phyloP scores from a whole-genome alignment of 2,329 filamentous ascomycete species.

The Phoma sp. region DNA sequence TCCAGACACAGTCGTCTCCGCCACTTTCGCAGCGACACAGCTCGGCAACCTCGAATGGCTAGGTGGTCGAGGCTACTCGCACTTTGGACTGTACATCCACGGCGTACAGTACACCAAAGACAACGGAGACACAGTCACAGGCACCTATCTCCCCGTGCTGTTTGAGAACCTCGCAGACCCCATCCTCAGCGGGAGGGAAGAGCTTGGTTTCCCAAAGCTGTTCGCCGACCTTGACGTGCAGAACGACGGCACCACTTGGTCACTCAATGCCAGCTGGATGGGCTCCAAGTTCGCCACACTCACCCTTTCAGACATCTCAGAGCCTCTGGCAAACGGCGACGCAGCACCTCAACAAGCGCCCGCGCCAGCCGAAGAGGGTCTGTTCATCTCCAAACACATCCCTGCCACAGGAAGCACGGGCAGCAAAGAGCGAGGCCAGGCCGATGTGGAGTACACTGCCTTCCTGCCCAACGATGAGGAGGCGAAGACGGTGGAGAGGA shows the following conservation, averaged over 20 bases:
- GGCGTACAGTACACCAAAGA: slow-evolving; percentile 63
- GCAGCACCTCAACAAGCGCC: neutral
- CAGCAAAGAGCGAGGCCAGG: slow-evolving; percentile 52
- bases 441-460: slow-evolving; percentile 62
- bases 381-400: slow-evolving; percentile 65
- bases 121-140: slow-evolving; percentile 56
- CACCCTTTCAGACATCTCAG: slow-evolving; percentile 31
- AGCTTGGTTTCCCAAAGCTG: slow-evolving; percentile 67
- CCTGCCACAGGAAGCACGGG: slow-evolving; percentile 57
- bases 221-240: slow-evolving; percentile 59
- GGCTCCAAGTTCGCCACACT: slow-evolving; percentile 43
- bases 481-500: slow-evolving; percentile 40
- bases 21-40: slow-evolving; percentile 49
- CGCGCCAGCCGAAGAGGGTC: slow-evolving; percentile 51
- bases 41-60: slow-evolving; percentile 64
- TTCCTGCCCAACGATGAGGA: slow-evolving; percentile 48
- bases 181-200: slow-evolving; percentile 65
- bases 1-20: slow-evolving; percentile 48
- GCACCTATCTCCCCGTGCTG: slow-evolving; percentile 63
- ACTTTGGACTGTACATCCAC: slow-evolving; percentile 67
- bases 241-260: slow-evolving; percentile 43
- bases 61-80: slow-evolving; percentile 63
- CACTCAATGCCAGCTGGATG: slow-evolving; percentile 50
- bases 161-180: slow-evolving; percentile 67
- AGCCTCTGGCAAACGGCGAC: slow-evolving; percentile 2